A percentile compares a stretch with the other conserved stretches of the same genome.
These are phyloP conservation scores for Limnanthes douglasii DNA, from an alignment of 345 rosid genomes.

Conservation along the genomic window DNA sequence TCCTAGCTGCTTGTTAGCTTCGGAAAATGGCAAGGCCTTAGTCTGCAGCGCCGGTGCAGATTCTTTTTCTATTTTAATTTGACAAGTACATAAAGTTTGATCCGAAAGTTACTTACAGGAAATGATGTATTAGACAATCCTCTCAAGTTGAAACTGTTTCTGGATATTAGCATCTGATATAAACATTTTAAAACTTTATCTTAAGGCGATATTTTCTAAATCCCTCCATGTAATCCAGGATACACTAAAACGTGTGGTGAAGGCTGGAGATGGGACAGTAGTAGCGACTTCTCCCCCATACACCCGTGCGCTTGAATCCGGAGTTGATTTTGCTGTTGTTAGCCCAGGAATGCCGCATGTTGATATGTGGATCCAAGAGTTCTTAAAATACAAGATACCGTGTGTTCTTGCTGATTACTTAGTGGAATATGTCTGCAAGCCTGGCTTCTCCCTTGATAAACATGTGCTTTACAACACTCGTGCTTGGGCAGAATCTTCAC, in stretches of 20 bases:
- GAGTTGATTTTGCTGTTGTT: slow-evolving; percentile 64
- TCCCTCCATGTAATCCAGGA: slow-evolving; percentile 40
- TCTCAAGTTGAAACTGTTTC: too few species aligned
- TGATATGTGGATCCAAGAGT: slow-evolving; percentile 81
- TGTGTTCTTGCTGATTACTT: slow-evolving; percentile 75
- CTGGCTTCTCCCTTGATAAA: slow-evolving; percentile 67
- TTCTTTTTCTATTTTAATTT: background rate
- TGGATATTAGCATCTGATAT: too few species aligned
- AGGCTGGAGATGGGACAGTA: slow-evolving; percentile 87
- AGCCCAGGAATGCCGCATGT: slow-evolving; percentile 63
- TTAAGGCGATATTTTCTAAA: too few species aligned
- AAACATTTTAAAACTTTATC: too few species aligned
- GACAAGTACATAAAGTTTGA: background rate
- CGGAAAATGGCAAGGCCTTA: too few species aligned
- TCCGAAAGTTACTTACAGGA: too few species aligned
- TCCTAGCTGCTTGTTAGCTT: too few species aligned
- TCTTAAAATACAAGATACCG: slow-evolving; percentile 66
- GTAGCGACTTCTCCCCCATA: slow-evolving; percentile 96
- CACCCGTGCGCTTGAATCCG: slow-evolving; percentile 50
- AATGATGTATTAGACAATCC: too few species aligned
- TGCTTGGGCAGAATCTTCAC: slow-evolving; percentile 70
- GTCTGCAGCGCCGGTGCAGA: too few species aligned
- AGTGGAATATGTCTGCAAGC: slow-evolving; percentile 93
- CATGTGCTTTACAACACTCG: slow-evolving; percentile 66
- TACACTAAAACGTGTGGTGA: slow-evolving; percentile 80